Base-by-base conservation (phyloP, 1,284 basidiomycete species). In the Apiotrichum siamense region DNA sequence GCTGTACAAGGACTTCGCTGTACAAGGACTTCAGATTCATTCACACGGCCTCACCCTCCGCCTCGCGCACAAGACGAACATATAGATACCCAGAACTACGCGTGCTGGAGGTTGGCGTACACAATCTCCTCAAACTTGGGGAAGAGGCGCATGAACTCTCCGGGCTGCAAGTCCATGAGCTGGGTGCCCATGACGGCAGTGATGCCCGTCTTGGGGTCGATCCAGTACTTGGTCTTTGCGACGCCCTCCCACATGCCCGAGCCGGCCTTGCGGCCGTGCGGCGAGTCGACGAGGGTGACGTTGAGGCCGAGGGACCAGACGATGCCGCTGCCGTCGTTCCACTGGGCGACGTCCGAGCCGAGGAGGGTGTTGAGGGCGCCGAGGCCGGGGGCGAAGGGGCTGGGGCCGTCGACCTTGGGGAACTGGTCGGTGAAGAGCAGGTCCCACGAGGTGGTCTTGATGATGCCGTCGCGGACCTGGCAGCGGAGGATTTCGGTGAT, bases 211-310 rank as follows among this genome's bases (percentile, higher is more conserved):
- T 42, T 49, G 5, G 66, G 66, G 50, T 67, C 66, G 27, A 69
- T 47, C 64, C 65, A 67, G 53, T 58, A 67, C 44, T 59, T 49
- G 4, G 64, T 67, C 52, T 63, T 61, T n/a, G 60, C 60, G 36
- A 64, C 62, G 37, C 54, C 54, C 32, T 50, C 50, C 66, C 66
- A 69, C 43, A 46, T 50, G 23, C 54, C 62, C 23, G 54, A 58
- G 20, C 52, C 56, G 21, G 39, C 50, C 38, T 59, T 59, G 49
- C 65, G 54, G 10, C 64, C 59, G n/a, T 40, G 37, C 1, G 55
- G 47, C 10, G 37, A 49, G 35, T 59, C 60, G 25, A 27, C 47
- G 3, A 45, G 42, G 42, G 48, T 50, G 26, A 63, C 20, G 26
- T 57, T 46, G 4, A 51, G 47, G 0, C 55, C 63, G 12, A 60